These are phyloP conservation scores for Arctostaphylos glauca DNA, from an alignment of 148 eudicot species.

Conservation along the genomic window DNA sequence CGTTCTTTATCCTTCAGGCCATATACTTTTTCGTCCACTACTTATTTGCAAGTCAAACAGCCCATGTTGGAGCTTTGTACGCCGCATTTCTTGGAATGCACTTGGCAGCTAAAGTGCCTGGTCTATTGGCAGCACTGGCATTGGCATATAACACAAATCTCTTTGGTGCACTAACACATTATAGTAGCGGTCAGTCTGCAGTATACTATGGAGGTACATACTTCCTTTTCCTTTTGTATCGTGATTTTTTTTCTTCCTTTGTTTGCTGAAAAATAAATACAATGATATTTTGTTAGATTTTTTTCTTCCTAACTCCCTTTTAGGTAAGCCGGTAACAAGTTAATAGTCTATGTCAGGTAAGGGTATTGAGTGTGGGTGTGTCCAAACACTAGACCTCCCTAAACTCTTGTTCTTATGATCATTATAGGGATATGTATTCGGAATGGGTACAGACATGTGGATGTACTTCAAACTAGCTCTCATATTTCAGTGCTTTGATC, in stretches of 20 bases:
- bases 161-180: slow-evolving; percentile 88
- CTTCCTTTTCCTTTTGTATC: neutral
- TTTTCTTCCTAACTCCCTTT: neutral
- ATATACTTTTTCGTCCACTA: slow-evolving; percentile 87
- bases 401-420: neutral
- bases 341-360: neutral
- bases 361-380: neutral
- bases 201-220: slow-evolving; percentile 93
- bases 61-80: slow-evolving; percentile 93
- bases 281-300: neutral
- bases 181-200: slow-evolving; percentile 96
- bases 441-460: neutral
- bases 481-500: neutral
- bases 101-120: slow-evolving; percentile 88
- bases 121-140: slow-evolving; percentile 70
- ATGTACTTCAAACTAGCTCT: slow-evolving; percentile 1
- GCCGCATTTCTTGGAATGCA: slow-evolving; percentile 92
- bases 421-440: neutral
- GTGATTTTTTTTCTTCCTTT: slow-evolving; percentile 5
- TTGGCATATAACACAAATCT: slow-evolving; percentile 85
- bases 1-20: slow-evolving; percentile 82
- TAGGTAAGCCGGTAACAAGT: neutral
- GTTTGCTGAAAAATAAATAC: neutral
- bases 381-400: neutral
- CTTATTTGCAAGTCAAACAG: slow-evolving; percentile 94